phyloP scores from a whole-genome alignment of 441 rosid species.

The Adansonia grandidieri region DNA sequence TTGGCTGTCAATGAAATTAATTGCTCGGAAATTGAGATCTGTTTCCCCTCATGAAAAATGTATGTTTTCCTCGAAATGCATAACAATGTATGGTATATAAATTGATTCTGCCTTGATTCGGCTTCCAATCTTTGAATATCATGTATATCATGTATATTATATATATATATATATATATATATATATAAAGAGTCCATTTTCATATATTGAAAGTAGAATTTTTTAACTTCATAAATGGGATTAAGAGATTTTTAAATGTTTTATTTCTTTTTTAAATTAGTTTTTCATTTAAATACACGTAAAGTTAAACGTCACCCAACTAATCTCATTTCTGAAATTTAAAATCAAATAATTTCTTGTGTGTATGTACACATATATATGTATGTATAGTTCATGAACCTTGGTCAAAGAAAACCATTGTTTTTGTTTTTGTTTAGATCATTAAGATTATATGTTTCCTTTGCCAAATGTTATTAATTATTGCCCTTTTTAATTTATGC shows the following conservation, averaged over 20 bases:
- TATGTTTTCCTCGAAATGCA: slow-evolving; percentile 49
- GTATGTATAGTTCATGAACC: too few species aligned
- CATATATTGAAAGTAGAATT: neutral
- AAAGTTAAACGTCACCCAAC: too few species aligned
- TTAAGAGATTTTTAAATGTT: neutral
- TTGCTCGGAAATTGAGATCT: slow-evolving; percentile 43
- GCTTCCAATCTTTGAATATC: slow-evolving; percentile 55
- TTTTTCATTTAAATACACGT: too few species aligned
- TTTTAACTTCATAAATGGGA: neutral
- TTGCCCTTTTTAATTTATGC: too few species aligned
- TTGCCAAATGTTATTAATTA: too few species aligned
- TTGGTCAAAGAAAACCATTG: too few species aligned
- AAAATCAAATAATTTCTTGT: too few species aligned
- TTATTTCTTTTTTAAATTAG: too few species aligned
- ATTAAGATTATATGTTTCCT: too few species aligned
- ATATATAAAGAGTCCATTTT: neutral
- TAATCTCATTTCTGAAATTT: too few species aligned
- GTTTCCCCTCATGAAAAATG: slow-evolving; percentile 45
- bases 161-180: neutral
- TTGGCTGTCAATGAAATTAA: slow-evolving; percentile 21
- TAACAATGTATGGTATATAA: slow-evolving; percentile 31
- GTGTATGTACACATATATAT: too few species aligned
- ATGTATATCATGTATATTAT: slow-evolving; percentile 28
- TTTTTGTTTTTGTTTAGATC: too few species aligned
- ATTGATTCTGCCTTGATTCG: slow-evolving; percentile 38